These are phyloP conservation scores for Mycena epipterygia DNA, from an alignment of 768 basidiomycete genomes.

Conservation along the genomic window DNA sequence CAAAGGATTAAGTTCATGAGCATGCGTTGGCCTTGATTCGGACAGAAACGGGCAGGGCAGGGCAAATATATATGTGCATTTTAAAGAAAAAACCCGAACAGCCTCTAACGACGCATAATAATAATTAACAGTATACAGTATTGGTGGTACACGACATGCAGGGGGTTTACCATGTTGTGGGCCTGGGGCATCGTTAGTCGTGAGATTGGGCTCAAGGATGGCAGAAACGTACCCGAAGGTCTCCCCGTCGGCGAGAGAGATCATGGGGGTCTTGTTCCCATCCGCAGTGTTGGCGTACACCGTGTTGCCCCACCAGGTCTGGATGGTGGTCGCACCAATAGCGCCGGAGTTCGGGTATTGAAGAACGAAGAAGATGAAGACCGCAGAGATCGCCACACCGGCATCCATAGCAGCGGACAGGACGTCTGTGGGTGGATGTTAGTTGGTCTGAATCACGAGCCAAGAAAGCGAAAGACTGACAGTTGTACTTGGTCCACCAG, in stretches of 20 bases:
- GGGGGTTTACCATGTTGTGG: background rate
- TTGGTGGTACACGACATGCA: background rate
- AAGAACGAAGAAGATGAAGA: constrained; percentile 65
- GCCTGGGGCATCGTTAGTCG: background rate
- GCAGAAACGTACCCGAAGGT: constrained; percentile 25
- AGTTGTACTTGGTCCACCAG: constrained; percentile 80
- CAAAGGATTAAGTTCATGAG: too few species aligned
- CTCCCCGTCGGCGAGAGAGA: constrained; percentile 23
- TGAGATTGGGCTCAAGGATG: background rate
- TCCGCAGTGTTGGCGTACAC: constrained; percentile 44
- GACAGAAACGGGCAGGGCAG: too few species aligned
- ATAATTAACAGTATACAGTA: background rate
- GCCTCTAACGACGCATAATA: too few species aligned
- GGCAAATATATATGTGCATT: too few species aligned
- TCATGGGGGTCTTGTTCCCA: constrained; percentile 24
- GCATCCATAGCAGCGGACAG: constrained; percentile 69
- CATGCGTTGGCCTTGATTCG: too few species aligned
- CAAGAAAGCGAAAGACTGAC: constrained; percentile 44
- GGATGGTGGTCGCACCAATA: constrained; percentile 57
- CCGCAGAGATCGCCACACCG: constrained; percentile 60
- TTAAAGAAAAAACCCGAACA: too few species aligned
- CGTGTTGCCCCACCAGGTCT: constrained; percentile 66
- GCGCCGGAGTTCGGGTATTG: constrained; percentile 61
- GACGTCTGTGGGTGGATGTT: constrained; percentile 13
- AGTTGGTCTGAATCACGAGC: background rate